Base-by-base conservation (phyloP, 345 rosid genomes). In the Excoecaria cochinchinensis region DNA sequence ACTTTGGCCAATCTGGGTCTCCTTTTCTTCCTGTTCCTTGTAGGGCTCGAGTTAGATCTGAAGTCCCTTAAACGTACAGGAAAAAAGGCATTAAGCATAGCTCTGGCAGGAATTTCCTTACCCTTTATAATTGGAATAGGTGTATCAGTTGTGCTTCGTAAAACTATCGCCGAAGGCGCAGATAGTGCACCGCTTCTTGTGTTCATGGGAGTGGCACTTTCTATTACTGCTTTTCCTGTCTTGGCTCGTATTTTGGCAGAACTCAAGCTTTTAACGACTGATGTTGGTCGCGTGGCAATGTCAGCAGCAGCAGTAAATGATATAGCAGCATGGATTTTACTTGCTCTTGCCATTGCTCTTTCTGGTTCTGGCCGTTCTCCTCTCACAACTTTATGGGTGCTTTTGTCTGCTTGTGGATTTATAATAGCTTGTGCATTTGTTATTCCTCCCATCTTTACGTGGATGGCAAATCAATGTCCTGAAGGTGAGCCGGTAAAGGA, bases 191-290 rank as follows among this genome's bases (percentile, higher is more conserved):
- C 97, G 19, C 88, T 91, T 72, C 88, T 91, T 69, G 88, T 91
- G 3, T 92, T 89, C 89, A 92, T 92, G 94, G 97, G 97, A 17
- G 97, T 92, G 16, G 89, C 97, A 2, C 88, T 89, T 72, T 90
- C 94, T 0, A 84, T 92, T 71, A 92, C 97, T 5, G 97, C 96
- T 36, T 92, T 92, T 77, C 96, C 94, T 0, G 90, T 92, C 67
- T 70, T 92, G 70, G 97, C 97, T 46, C 94, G 97, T 64, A 92
- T 92, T 67, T 79, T 92, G 65, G 97, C 97, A 0, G 97, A 92
- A 73, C 88, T 92, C 44, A 92, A 91, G 85, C 94, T 92, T 11
- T 82, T 92, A 57, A 92, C 97, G 0, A 91, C 96, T 6, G 97
- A 89, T 48, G 74, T 92, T 14, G 97, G 97, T 51, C 87, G 83